These are phyloP conservation scores for Lignosus rhinocerotis DNA, from an alignment of 1,284 basidiomycete genomes.

Conservation along the genomic window DNA sequence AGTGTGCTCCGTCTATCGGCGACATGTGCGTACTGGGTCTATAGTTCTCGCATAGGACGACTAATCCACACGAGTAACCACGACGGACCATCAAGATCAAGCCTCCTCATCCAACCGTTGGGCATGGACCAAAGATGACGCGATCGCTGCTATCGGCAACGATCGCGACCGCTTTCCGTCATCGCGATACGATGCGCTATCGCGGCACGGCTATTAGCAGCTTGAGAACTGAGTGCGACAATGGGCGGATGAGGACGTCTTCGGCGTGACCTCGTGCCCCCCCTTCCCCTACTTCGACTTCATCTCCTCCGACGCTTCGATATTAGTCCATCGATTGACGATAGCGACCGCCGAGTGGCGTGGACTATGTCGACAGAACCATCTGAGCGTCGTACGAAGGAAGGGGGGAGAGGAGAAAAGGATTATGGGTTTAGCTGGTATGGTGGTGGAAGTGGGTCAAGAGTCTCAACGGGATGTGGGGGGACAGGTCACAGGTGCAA, in stretches of 20 bases:
- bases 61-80: no score
- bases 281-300: neutral
- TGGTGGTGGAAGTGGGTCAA: slow-evolving; percentile 3
- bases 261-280: neutral
- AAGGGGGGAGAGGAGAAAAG: neutral
- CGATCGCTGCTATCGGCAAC: neutral
- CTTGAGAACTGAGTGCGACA: neutral
- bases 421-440: neutral
- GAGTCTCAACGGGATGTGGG: neutral
- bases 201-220: neutral
- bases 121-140: no score
- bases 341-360: neutral
- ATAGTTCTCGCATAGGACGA: no score
- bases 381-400: no score
- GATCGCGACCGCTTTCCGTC: neutral
- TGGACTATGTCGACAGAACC: no score
- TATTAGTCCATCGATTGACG: neutral
- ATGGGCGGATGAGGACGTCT: neutral
- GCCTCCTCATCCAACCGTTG: no score
- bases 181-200: neutral
- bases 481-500: neutral
- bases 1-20: no score
- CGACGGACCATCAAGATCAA: no score
- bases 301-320: neutral
- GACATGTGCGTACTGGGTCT: no score